Percentiles rank a stretch among this genome's conserved stretches.
Conservation (phyloP, 2,329 filamentous ascomycete species). For the Fonsecaea monophora region DNA sequence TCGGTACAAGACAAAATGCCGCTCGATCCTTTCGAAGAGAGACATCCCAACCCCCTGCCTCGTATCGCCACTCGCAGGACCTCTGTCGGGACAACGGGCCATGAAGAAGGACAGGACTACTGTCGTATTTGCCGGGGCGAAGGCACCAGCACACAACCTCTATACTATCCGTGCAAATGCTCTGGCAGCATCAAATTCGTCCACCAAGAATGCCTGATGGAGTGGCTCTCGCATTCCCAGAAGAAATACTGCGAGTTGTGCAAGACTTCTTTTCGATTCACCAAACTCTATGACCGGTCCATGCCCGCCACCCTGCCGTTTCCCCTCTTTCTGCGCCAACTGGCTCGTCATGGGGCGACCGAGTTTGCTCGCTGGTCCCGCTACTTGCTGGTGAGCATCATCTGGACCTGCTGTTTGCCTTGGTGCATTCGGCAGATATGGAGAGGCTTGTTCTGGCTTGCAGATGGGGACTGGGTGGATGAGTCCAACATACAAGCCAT, state of each 20-base stretch:
- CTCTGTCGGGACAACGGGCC: slow-evolving; percentile 22
- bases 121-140: slow-evolving; percentile 97
- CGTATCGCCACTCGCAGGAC: slow-evolving; percentile 13
- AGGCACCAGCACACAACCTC: slow-evolving; percentile 77
- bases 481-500: slow-evolving; percentile 18
- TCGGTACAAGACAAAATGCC: slow-evolving; percentile 29
- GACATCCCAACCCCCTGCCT: slow-evolving; percentile 11
- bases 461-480: slow-evolving; percentile 72
- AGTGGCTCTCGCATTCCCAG: slow-evolving; percentile 97
- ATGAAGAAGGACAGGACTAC: slow-evolving; percentile 69
- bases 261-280: slow-evolving; percentile 98
- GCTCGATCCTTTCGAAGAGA: slow-evolving; percentile 22
- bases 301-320: slow-evolving; percentile 88
- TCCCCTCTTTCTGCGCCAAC: slow-evolving; percentile 79
- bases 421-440: slow-evolving; percentile 91
- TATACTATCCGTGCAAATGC: slow-evolving; percentile 99
- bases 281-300: slow-evolving; percentile 91
- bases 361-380: slow-evolving; percentile 80
- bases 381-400: slow-evolving; percentile 76
- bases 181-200: slow-evolving; percentile 98
- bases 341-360: slow-evolving; percentile 73
- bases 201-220: slow-evolving; percentile 97
- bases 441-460: slow-evolving; percentile 94
- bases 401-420: slow-evolving; percentile 89
- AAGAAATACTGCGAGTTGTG: slow-evolving; percentile 99